Evolutionary conservation across 2,329 filamentous ascomycete species (phyloP), one percentile per base, ranked within the genome.

Genomic region (Fusarium redolens): DNA sequence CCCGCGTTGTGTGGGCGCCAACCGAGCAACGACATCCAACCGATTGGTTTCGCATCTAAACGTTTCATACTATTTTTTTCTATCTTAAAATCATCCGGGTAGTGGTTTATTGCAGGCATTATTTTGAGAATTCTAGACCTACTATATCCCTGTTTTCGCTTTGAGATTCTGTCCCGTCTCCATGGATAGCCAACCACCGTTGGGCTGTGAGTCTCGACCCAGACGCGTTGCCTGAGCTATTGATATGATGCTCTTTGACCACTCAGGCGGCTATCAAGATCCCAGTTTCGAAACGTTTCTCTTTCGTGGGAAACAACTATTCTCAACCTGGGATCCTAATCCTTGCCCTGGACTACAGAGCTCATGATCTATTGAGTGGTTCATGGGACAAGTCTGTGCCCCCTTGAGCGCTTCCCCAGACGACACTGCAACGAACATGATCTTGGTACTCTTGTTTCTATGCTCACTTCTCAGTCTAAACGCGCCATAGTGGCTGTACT

Each of bases 181-280:
- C 62, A n/a, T 55, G 67, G 61, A 50, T 43, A 63, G 47, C 67
- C 68, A 71, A 71, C 61, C 67, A 31, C 30, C 45, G 41, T 43
- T 45, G 44, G 12, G 61, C 51, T 67, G 54, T 67, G 62, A 71
- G 47, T 71, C 68, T 71, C 47, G 18, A 51, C 15, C 51, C 40
- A 52, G 54, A 52, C 61, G 40, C 45, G 25, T 41, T 63, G 52
- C 33, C 45, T 55, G 68, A 61, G 40, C 45, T 44, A 57, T 38
- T 57, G 37, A 37, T 20, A 43, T 57, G 25, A 52, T 28, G 25
- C 22, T 65, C 72, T 63, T 51, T 52, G 20, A 40, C 65, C 72
- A 76, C 55, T 72, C 65, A 61, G 70, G 74, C 70, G 74, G 70
- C 72, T 76, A 77, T 69, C 57, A 55, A 68, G 56, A 67, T 66